phyloP scores from a whole-genome alignment of 176 grass and related monocot species.

The Paspalum vaginatum region DNA sequence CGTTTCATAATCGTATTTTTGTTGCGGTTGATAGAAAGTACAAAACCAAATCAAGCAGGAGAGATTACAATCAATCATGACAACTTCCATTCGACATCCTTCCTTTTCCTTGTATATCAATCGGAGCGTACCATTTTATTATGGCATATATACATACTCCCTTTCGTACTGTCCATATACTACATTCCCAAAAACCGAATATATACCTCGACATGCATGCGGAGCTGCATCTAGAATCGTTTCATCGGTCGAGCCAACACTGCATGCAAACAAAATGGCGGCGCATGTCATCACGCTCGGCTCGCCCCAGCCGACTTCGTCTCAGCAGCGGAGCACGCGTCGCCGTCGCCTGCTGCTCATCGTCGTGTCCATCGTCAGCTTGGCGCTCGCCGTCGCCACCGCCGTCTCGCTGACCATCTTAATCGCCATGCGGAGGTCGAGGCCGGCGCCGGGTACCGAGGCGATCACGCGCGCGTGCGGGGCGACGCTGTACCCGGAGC shows the following conservation, averaged over 20 bases:
- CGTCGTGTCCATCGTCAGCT: neutral
- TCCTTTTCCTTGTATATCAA: too few relatives aligned
- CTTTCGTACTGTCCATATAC: too few relatives aligned
- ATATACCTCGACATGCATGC: too few relatives aligned
- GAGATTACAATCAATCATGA: too few relatives aligned
- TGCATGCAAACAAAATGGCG: constrained; percentile 6
- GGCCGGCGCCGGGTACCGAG: constrained; percentile 15
- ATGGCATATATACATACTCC: too few relatives aligned
- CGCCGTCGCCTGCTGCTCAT: constrained; percentile 8
- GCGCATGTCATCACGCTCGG: constrained; percentile 39
- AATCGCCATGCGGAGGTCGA: constrained; percentile 17
- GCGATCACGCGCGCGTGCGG: constrained; percentile 48
- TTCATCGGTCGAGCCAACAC: neutral
- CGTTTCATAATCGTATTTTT: too few relatives aligned
- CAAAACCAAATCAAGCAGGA: too few relatives aligned
- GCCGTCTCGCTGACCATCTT: constrained; percentile 37
- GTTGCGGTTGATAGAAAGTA: too few relatives aligned
- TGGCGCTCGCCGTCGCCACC: constrained; percentile 42
- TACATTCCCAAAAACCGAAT: too few relatives aligned
- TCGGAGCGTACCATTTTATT: too few relatives aligned
- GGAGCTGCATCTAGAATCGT: too few relatives aligned
- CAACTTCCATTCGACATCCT: too few relatives aligned
- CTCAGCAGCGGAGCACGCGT: neutral
- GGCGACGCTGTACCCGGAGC: constrained; percentile 48
- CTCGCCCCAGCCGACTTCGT: neutral